phyloP scores from a whole-genome alignment of 1,139 yeast species.

The Blastobotrys ciferrii region DNA sequence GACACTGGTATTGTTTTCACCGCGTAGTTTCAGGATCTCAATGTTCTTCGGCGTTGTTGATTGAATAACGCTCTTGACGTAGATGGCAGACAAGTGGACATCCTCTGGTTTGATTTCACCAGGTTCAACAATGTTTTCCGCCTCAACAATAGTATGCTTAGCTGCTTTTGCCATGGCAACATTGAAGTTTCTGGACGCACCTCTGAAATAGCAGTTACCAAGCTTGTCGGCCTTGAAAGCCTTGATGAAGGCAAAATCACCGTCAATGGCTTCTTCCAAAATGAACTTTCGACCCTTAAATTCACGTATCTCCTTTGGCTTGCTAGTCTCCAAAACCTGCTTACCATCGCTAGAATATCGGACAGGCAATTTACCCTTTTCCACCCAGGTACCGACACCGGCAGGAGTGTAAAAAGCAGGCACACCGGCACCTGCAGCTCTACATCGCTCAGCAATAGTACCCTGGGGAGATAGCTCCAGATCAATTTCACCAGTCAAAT shows the following conservation, averaged over 20 bases:
- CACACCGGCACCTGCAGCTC: conserved; percentile 52
- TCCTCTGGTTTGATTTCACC: conserved; percentile 44
- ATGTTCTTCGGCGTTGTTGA: conserved; percentile 40
- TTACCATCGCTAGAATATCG: conserved; percentile 40
- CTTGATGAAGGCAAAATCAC: conserved; percentile 44
- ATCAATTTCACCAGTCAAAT: conserved; percentile 45
- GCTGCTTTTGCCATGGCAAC: conserved; percentile 45
- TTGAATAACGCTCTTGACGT: conserved; percentile 40
- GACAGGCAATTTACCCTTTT: conserved; percentile 48
- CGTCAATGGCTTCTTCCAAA: conserved; percentile 43
- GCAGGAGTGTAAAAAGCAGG: conserved; percentile 53
- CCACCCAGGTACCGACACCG: conserved; percentile 52
- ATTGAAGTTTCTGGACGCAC: conserved; percentile 45
- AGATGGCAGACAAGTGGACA: conserved; percentile 44
- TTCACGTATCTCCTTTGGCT: conserved; percentile 41
- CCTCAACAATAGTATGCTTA: conserved; percentile 44
- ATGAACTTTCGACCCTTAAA: conserved; percentile 43
- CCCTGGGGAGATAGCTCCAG: conserved; percentile 52
- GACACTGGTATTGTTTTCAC: conserved; percentile 14
- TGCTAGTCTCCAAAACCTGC: conserved; percentile 36
- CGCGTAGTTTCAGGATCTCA: conserved; percentile 35
- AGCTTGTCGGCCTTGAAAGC: conserved; percentile 44
- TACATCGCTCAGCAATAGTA: conserved; percentile 47
- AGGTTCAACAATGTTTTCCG: conserved; percentile 44
- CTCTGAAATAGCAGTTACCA: conserved; percentile 45